Base-by-base conservation (phyloP, 345 rosid species). In the Populus alba region DNA sequence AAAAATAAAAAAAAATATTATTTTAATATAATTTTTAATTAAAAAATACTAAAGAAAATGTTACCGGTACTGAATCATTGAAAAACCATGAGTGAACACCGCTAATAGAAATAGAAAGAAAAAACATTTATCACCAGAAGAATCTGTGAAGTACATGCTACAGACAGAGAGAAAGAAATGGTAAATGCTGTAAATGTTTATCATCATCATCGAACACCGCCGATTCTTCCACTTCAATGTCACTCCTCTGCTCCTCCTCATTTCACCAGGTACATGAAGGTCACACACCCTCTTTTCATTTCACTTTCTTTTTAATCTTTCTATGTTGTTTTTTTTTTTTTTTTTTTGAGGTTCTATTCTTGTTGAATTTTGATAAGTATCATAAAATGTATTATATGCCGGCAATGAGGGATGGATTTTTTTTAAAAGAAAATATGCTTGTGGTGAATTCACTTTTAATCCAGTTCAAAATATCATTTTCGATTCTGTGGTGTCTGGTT, bases 141-240 rank as follows among this genome's bases (percentile, higher is more conserved):
- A 74, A 57, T 18, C n/a, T 25, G 61, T 45, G 61, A 43, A 65
- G 61, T 2, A 23, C 13, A 12, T 5, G 17, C 37, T 33, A 16
- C 61, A 55, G 3, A 8, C 65, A 76, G 35, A 16, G 29, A 20
- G 81, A 20, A 29, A 72, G 20, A 74, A 53, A 88, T 88, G 89
- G 83, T 78, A 66, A 78, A 80, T 75, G 79, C 63, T 18, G 43
- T 9, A 3, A 78, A 38, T 41, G 22, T 29, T 71, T 13, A 43
- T 71, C 17, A 66, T 61, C 66, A 66, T 68, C 78, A 71, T 45
- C 78, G 72, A 22, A 25, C 77, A 62, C 25, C 83, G 39, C 78
- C 85, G 20, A 74, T 81, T n/a, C 61, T 74, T 67, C 78, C 80
- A 43, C 77, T 83, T 76, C 87, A 81, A 15, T 74, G 69, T 53